Base-by-base conservation (phyloP, 441 rosid genomes). In the Erodium trifolium region DNA sequence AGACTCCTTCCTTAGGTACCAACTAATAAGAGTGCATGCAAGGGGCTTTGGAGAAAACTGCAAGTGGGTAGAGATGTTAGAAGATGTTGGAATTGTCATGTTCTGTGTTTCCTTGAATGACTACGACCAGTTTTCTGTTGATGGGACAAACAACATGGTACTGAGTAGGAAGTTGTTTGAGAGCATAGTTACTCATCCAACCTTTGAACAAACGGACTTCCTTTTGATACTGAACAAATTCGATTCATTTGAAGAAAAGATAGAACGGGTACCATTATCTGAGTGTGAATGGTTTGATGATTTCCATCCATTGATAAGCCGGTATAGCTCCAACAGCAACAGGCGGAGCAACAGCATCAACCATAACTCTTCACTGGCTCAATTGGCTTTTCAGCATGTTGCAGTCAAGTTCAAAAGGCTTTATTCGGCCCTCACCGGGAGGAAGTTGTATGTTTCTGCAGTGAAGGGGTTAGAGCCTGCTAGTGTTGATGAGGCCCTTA, bases 61-160 rank as follows among this genome's bases (percentile, higher is more conserved):
- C 82, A 90, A 90, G 72, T 94, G 98, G 98, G 86, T 94, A 35
- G 97, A 94, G 78, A 91, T 92, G 97, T 94, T 94, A 53, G 99
- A 94, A 81, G 99, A 94, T 65, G 84, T 92, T 17, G 97, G 99
- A 55, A 83, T 94, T 82, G 89, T 92, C 78, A 83, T 88, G 63
- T 92, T 94, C 71, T 88, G 93, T 68, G 92, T 92, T 43, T 18
- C 90, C 12, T 76, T 94, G 88, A 92, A 85, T 27, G 96, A 92
- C 82, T 94, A 92, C 12, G 93, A 92, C 75, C 92, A 92, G 70
- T 68, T 71, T 65, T 73, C 88, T 43, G 75, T 78, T 64, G 92
- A 88, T 57, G 84, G 84, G 63, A 81, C 73, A 13, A 93, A 91
- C 81, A 89, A 84, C 77, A 92, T 94, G 98, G 37, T 92, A 70